Percentiles rank a stretch among this genome's conserved stretches.
These are phyloP conservation scores for Cynanchum wilfordii DNA, from an alignment of 257 asterid genomes.

Conservation along the genomic window DNA sequence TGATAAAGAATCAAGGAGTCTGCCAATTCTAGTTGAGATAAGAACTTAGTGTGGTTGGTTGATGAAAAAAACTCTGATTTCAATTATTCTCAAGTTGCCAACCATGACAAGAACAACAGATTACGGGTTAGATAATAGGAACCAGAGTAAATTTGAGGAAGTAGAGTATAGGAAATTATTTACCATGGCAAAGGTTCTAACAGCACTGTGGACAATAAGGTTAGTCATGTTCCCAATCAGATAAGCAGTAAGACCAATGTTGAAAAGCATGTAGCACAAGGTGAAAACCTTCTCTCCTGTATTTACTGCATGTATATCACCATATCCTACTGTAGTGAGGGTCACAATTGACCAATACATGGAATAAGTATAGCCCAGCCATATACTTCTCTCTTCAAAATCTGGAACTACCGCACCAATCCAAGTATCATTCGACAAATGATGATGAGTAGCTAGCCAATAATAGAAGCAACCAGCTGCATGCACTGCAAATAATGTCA, in stretches of 20 bases:
- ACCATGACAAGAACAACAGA: background rate
- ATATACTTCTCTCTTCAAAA: slow-evolving; percentile 51
- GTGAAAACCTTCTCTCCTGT: slow-evolving; percentile 78
- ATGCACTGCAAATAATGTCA: slow-evolving; percentile 76
- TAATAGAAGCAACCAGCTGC: slow-evolving; percentile 82
- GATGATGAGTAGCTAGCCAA: slow-evolving; percentile 73
- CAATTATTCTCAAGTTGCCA: background rate
- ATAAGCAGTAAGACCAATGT: slow-evolving; percentile 91
- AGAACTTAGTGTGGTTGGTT: background rate
- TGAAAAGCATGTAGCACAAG: slow-evolving; percentile 89
- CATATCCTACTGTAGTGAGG: slow-evolving; percentile 87
- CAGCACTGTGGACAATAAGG: slow-evolving; percentile 73
- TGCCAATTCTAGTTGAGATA: background rate
- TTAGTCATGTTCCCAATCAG: slow-evolving; percentile 93
- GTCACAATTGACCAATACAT: slow-evolving; percentile 93
- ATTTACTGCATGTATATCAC: slow-evolving; percentile 77
- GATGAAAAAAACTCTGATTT: background rate
- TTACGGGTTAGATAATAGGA: background rate
- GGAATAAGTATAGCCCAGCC: slow-evolving; percentile 75
- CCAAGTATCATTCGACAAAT: slow-evolving; percentile 49
- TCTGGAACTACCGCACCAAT: slow-evolving; percentile 58
- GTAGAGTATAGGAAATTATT: slow-evolving; percentile 5
- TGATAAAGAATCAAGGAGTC: background rate
- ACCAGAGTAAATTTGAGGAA: background rate
- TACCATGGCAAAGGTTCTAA: slow-evolving; percentile 79